phyloP scores from a whole-genome alignment of 2,329 filamentous ascomycete genomes.

The Ophiostoma ulmi region DNA sequence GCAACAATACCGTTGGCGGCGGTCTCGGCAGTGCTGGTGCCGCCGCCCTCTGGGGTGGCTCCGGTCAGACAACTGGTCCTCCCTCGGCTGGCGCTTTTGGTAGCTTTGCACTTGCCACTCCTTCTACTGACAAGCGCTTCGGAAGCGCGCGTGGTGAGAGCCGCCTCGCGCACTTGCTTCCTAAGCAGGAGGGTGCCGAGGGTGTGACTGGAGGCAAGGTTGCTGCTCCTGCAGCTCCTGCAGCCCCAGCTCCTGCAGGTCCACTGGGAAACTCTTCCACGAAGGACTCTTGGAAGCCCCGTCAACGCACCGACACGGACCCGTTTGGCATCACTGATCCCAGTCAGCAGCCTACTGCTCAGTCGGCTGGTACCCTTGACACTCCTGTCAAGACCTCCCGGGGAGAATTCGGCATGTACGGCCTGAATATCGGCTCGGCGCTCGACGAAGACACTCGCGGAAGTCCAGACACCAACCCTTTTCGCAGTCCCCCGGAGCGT shows the following conservation, averaged over 20 bases:
- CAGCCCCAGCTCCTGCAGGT: background rate
- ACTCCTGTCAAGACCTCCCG: conserved; percentile 52
- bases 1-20: conserved; percentile 51
- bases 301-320: conserved; percentile 67
- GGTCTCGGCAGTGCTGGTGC: conserved; percentile 39
- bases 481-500: conserved; percentile 73
- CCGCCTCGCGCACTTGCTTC: conserved; percentile 77
- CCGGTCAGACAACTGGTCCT: conserved; percentile 46
- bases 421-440: conserved; percentile 53
- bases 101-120: conserved; percentile 67
- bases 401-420: conserved; percentile 59
- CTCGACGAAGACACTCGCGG: conserved; percentile 65
- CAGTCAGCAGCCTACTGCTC: conserved; percentile 40
- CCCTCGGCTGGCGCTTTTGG: conserved; percentile 73
- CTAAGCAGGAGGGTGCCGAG: conserved; percentile 34
- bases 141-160: conserved; percentile 69
- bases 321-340: conserved; percentile 66
- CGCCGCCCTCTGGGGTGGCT: conserved; percentile 43
- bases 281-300: conserved; percentile 50
- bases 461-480: conserved; percentile 94
- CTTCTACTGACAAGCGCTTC: conserved; percentile 67
- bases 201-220: background rate
- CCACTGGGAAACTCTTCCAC: background rate
- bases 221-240: background rate
- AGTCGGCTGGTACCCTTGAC: conserved; percentile 54